Base-by-base conservation (phyloP, 345 rosid genomes). In the Brassica carinata region DNA sequence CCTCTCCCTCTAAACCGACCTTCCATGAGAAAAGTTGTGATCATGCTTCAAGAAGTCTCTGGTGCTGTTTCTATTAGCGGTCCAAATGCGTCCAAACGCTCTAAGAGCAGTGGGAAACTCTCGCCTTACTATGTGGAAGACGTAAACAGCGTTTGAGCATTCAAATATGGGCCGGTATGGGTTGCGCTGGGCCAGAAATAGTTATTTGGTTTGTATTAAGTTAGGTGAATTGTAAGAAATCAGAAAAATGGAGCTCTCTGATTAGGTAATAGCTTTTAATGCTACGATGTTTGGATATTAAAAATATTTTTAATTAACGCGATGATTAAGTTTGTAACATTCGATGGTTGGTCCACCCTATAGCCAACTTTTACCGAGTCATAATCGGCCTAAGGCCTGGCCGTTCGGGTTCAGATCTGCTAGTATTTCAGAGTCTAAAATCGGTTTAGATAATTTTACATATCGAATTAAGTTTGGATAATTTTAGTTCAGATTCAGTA, bases 1-100 rank as follows among this genome's bases (percentile, higher is more conserved):
- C 80, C 94, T 11, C 92, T 91, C 45, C 99, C 99, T 30, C 80
- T 92, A 48, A 86, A 82, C 84, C 90, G 99, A 4, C 98, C 98
- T 3, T 86, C 99, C 1, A 93, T 93, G 98, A 86, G 99, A 29
- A 89, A 88, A 79, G 97, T 92, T 18, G 99, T 93, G 77, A 96
- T 88, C 77, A 76, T 96, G 91, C 86, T 96, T 84, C 93, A 85
- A 70, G 97, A 93, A 71, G 85, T 82, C 59, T 67, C 77, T 68
- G 71, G 64, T 61, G 29, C 48, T 64, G 78, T 55, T 79, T 14
- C 66, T 84, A 14, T 76, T 69, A 17, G 85, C 79, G 65, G 73
- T 58, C 30, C n/a, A 40, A 75, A 14, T 83, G 79, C 62, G 76
- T 55, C 75, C 18, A 84, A 81, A 76, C 69, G 59, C 18, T 15